Evolutionary conservation across 306 rosid species (phyloP), one percentile per base, ranked within the genome.

Genomic region (Cyclanthera cordifolia): DNA sequence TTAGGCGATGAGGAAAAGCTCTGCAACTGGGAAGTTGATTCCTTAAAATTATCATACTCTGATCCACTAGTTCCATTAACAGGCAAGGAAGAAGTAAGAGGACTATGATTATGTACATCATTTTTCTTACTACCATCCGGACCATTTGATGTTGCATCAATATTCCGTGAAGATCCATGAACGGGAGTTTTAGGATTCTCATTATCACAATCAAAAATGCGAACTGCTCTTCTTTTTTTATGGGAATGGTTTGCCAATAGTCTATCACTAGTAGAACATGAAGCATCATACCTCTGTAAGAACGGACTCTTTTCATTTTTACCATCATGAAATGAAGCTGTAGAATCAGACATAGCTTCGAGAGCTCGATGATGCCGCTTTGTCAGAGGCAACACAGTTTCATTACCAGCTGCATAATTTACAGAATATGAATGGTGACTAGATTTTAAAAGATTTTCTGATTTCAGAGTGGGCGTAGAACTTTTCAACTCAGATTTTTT

Each of bases 171-270:
- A 78, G 86, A 84, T 66, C 95, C 97, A 74, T 90, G 91, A 78
- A 94, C 79, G 9, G 96, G 99, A 75, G 99, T 94, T 81, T 88
- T 94, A 17, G 96, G 91, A 4, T 67, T 72, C 73, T 83, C 96
- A 10, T 84, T 93, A 15, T 88, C 95, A 0, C 85, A 89, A 37
- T 82, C 95, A 68, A 61, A 80, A 51, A 94, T 81, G 82, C 99
- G 72, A 75, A 94, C 97, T 73, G 96, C 97, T 77, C 94, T 85
- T 47, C 96, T 82, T 60, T 82, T 94, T 77, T 67, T 88, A 57
- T 76, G 84, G 8, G 49, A 78, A 53, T 79, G 87, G 57, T 74
- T 77, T 45, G 57, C 79, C 45, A 51, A 17, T 23, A 53, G 76
- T 66, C 30, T 72, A 56, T 70, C 76, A 68, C 75, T 81, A 73